Evolutionary conservation across 192 early-diverging fungal genomes (phyloP), one percentile per base, ranked within the genome.

Genomic region (Blastocladiella britannica): DNA sequence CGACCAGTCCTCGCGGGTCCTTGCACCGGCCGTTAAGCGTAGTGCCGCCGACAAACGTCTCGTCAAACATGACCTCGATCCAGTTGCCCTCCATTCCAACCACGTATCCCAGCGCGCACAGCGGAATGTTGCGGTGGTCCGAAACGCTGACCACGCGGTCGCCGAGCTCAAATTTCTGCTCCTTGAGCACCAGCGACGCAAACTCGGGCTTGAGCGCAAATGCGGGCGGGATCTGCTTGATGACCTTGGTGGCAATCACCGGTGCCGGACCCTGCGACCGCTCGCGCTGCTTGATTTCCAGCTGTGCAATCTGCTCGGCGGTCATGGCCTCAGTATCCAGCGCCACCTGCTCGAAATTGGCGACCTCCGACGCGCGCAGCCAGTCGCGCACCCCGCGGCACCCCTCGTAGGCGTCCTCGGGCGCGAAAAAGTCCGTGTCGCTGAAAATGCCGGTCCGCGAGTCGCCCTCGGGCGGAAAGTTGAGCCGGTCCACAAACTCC

Each of bases 21-120:
- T 82, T 79, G 63, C 88, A 82, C 60, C 82, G 64, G 37, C 82
- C 85, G 43, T 80, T 81, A n/a, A 97, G 69, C 29, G 71, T 80
- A 22, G 70, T 75, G 3, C 85, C 89, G 55, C 79, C 81, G 68
- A 91, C 78, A 60, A 94, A 87, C 5, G 77, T 60, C 56, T 67
- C 62, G 68, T 98, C 94, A 61, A 96, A 87, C 0, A 98, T 64
- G 18, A 98, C 76, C 60, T 97, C 93, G 4, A 95, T 64, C 52
- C 74, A 68, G 22, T 77, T 66, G 26, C 83, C 83, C 28, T 79
- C 73, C 51, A 93, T 73, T 8, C 80, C 86, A 58, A 94, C 82
- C 1, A 96, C 77, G 29, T 84, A 88, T 25, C 94, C 94, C 56
- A 77, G 76, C 25, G 79, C 73, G 4, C 80, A 92, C 52, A 93